phyloP scores from a whole-genome alignment of 2,329 filamentous ascomycete species.

The Claviceps monticola region DNA sequence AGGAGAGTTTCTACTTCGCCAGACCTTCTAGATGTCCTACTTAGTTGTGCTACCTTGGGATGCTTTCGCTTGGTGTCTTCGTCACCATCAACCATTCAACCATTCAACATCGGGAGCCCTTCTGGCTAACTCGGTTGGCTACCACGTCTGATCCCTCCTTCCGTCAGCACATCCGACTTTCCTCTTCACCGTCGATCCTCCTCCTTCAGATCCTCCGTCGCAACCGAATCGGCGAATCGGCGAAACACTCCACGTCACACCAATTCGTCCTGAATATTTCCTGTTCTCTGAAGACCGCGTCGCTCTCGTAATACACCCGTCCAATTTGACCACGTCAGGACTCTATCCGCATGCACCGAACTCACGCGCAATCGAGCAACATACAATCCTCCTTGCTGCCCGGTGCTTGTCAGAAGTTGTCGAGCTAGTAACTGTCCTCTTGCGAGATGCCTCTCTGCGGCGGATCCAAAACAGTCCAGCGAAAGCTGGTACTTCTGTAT shows the following conservation, averaged over 20 bases:
- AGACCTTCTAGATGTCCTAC: background rate
- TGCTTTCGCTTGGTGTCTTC: background rate
- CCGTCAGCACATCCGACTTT: background rate
- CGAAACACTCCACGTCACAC: background rate
- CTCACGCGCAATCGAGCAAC: background rate
- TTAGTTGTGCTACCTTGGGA: background rate
- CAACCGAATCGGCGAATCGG: background rate
- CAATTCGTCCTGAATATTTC: background rate
- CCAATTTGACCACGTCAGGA: background rate
- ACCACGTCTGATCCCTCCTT: background rate
- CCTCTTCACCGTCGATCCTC: background rate
- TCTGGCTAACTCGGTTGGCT: background rate
- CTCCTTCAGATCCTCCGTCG: background rate
- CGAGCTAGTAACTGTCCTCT: background rate
- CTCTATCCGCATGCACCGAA: background rate
- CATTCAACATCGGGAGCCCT: background rate
- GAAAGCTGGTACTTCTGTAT: conserved; percentile 88
- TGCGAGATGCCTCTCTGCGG: conserved; percentile 35
- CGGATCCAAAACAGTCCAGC: conserved; percentile 74
- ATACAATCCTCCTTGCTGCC: background rate
- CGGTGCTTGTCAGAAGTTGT: background rate
- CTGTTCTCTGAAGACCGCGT: background rate
- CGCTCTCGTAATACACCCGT: background rate
- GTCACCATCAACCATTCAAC: background rate
- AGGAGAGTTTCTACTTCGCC: background rate